phyloP scores from a whole-genome alignment of 257 asterid species.

The Solanum boliviense region DNA sequence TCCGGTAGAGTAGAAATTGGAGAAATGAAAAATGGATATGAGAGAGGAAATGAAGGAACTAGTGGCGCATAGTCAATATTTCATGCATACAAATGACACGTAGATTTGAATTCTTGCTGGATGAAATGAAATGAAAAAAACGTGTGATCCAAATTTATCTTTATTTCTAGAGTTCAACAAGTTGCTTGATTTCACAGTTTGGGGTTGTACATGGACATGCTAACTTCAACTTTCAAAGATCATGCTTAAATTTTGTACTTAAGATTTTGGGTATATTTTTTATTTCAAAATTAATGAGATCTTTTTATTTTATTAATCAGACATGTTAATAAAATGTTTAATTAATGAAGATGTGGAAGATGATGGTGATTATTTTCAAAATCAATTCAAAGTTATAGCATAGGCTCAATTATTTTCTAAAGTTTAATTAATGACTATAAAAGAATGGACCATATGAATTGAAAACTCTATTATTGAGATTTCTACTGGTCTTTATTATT shows the following conservation, averaged over 20 bases:
- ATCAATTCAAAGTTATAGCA: no score
- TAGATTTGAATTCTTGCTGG: not conserved
- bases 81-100: not conserved
- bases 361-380: not conserved
- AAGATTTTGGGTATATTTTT: not conserved
- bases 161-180: not conserved
- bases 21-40: not conserved
- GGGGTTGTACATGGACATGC: not conserved
- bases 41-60: not conserved
- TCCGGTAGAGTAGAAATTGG: not conserved
- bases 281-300: no score
- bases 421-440: no score
- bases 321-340: no score
- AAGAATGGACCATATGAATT: no score
- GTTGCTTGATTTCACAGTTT: not conserved
- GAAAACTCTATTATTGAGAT: no score
- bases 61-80: not conserved
- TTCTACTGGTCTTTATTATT: not conserved
- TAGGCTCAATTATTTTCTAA: no score
- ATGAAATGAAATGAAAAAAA: not conserved
- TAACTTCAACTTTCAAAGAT: not conserved
- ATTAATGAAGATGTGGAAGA: not conserved
- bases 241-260: not conserved
- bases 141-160: not conserved
- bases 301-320: no score